Evolutionary conservation across 768 basidiomycete genomes (phyloP).

Genomic region (Butyriboletus loyo): DNA sequence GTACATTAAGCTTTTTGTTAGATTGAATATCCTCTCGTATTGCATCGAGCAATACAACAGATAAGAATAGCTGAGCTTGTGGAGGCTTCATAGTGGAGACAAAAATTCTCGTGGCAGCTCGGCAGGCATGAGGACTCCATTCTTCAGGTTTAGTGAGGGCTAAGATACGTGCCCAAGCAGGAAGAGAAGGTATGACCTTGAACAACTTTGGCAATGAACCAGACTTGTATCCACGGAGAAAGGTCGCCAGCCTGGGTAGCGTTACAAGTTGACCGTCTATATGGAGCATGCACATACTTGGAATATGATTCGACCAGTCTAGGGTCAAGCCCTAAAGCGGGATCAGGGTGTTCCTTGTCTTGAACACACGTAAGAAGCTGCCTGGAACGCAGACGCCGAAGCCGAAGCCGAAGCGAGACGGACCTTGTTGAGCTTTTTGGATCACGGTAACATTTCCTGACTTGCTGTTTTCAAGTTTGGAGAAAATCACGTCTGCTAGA

Average conservation of each 20-base stretch:
- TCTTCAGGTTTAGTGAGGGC: constrained; percentile 88
- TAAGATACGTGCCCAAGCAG: constrained; percentile 93
- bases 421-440: constrained; percentile 61
- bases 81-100: constrained; percentile 96
- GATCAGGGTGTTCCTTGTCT: constrained; percentile 65
- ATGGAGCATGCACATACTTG: constrained; percentile 60
- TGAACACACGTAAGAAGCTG: constrained; percentile 4
- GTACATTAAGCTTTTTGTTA: constrained; percentile 87
- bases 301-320: constrained; percentile 91
- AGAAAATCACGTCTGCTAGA: constrained; percentile 94
- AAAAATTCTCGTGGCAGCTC: constrained; percentile 92
- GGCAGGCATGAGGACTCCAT: constrained; percentile 95
- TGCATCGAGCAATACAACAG: constrained; percentile 87
- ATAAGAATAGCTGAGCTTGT: constrained; percentile 88
- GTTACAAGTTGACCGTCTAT: constrained; percentile 3
- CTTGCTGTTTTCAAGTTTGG: constrained; percentile 77
- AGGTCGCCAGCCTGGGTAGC: constrained; percentile 67
- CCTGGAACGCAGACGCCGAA: not conserved
- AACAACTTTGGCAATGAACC: constrained; percentile 95
- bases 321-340: constrained; percentile 85
- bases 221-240: constrained; percentile 87
- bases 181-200: constrained; percentile 95
- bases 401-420: not conserved
- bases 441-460: constrained; percentile 51
- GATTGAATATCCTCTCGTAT: constrained; percentile 84